Base-by-base conservation (phyloP, 176 grass and related monocot genomes). In the Oryza meridionalis region DNA sequence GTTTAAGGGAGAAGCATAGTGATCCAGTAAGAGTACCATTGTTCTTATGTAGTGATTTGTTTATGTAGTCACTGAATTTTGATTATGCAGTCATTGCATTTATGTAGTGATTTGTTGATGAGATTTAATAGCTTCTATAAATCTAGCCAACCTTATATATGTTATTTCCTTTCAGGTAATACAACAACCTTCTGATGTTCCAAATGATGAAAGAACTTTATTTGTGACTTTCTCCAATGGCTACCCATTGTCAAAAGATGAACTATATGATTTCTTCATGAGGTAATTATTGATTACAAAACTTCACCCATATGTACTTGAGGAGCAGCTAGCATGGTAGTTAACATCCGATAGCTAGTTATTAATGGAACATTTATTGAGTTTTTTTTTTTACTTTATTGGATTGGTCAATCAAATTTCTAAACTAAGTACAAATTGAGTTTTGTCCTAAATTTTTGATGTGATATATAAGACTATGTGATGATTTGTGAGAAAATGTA, bases 201-300 rank as follows among this genome's bases (percentile, higher is more conserved):
- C 86, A 72, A 63, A 63, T n/a, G 93, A 95, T 14, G 88, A 90
- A 69, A 90, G 86, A 77, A 95, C 90, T 27, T 58, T 95, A 7
- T 92, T 95, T 0, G 85, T 95, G 3, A 92, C 93, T 13, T 95
- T 95, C 76, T 95, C 93, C 29, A 90, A 90, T 29, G 90, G 90
- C 0, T 88, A 88, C 31, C 88, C 93, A 2, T 77, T 95, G 17
- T 92, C 75, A 8, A 75, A 64, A 65, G 86, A 90, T 15, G 90
- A 95, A 76, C 82, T 95, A 11, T 71, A 72, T 1, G 65, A 75
- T 0, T 95, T 90, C 50, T 95, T 95, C 49, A 75, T 77, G 42
- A 50, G 68, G 93, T 95, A 85, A 77, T 40, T 53, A 53, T 22
- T 66, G 14, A 19, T 47, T 78, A 31, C 0, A 72, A 22, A 27